Base-by-base conservation (phyloP, 352 stramenopile species). In the Pythium phragmitis region DNA sequence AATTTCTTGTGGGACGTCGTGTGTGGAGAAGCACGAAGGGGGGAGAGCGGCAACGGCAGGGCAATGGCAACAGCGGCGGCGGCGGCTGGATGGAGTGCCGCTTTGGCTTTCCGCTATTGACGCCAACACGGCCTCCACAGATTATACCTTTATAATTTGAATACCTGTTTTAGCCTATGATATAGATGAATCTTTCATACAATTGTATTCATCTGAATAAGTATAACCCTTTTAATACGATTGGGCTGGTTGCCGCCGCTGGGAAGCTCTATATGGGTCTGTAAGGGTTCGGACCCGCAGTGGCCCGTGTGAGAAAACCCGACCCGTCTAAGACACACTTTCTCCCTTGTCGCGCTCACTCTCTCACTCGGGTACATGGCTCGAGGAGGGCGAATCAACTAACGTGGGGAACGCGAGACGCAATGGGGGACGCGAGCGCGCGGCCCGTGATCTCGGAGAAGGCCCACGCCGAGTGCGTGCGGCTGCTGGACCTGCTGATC, bases 381-480 rank as follows among this genome's bases (percentile, higher is more conserved):
- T 60, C 59, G 49, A 52, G 59, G 26, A 2, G 33, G 6, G 4
- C 2, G 26, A 3, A 41, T 48, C 11, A 37, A 30, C 14, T 4
- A 5, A 33, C 17, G 3, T 30, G 26, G 26, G 43, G 16, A 17
- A 28, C 13, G 21, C 16, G 46, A 6, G 55, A 23, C 13, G 6
- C 8, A 48, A 56, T 56, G 49, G 49, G 30, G 14, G 49, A 56
- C 49, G 49, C 49, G 16, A 28, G 49, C 30, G 49, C 49, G 49
- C 49, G 49, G 28, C 28, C 49, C 49, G 62, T 93, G 80, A 93
- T 93, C 72, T 88, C 82, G 48, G 76, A 86, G 72, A 63, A 72
- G 43, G 77, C 82, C 37, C 81, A 93, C 63, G 80, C 77, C 63
- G 82, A 93, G 76, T 93, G 82, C 67, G 72, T 89, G 80, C 82